These are phyloP conservation scores for Entelexis paramagnoliae DNA, from an alignment of 1,139 yeast species.

Conservation along the genomic window DNA sequence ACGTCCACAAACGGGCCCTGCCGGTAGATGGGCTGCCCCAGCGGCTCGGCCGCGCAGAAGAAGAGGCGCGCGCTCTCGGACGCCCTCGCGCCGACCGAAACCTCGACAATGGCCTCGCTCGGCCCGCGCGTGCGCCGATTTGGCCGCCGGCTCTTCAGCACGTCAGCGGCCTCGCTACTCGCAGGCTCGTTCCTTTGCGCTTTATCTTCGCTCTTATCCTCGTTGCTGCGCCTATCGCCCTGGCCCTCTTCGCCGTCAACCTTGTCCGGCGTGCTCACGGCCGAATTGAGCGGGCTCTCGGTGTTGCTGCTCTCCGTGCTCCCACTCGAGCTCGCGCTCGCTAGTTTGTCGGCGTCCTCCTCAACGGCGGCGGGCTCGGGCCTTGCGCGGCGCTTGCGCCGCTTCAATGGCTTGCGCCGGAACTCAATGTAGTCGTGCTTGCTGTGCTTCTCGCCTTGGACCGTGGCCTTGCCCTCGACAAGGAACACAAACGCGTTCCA, in stretches of 20 bases:
- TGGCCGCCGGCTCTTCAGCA: too few species aligned
- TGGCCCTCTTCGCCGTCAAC: not conserved
- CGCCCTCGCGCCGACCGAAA: slow-evolving; percentile 6
- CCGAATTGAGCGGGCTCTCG: not conserved
- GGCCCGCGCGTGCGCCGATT: too few species aligned
- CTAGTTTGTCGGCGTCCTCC: not conserved
- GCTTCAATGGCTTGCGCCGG: slow-evolving; percentile 1
- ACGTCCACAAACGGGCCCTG: slow-evolving; percentile 86
- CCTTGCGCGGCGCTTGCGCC: too few species aligned
- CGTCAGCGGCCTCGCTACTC: too few species aligned
- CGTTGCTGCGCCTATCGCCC: too few species aligned
- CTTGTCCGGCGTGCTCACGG: not conserved
- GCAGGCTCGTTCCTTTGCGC: too few species aligned
- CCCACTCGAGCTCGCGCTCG: not conserved
- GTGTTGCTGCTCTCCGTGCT: not conserved
- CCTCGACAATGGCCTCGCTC: not conserved
- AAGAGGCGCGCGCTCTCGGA: slow-evolving; percentile 40
- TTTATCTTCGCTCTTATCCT: not conserved
- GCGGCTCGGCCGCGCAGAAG: slow-evolving; percentile 63
- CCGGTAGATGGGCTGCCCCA: slow-evolving; percentile 71
- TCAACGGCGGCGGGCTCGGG: not conserved
- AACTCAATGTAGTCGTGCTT: slow-evolving; percentile 21
- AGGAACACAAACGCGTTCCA: slow-evolving; percentile 69
- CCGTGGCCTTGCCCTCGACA: slow-evolving; percentile 49
- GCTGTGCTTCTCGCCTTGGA: slow-evolving; percentile 35